Evolutionary conservation across 1,139 yeast species (phyloP), one percentile per base, ranked within the genome.

Genomic region (Pneumocystis murina): DNA sequence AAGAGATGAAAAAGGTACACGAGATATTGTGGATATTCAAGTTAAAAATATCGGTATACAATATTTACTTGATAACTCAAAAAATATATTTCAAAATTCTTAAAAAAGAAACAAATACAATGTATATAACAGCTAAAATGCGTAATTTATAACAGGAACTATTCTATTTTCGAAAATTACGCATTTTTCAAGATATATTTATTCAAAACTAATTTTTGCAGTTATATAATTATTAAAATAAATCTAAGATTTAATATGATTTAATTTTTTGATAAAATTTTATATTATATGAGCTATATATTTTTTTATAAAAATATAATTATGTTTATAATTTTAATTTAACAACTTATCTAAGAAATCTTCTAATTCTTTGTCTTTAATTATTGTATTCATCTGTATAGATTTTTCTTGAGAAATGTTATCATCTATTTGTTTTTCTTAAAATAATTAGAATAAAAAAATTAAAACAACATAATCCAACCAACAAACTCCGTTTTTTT

Each of bases 1-100:
- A 0, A 79, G 97, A 66, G 96, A 90, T 69, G 78, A 79, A 66
- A 80, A 84, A 35, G 95, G 96, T 3, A 90, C 87, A 68, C 82
- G 86, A 66, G 98, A 94, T 73, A 84, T 92, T 75, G 72, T 79
- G 63, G 98, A 92, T 72, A 90, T 90, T 89, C 87, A 86, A 33
- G 81, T 83, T 66, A 81, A 95, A 72, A 90, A 89, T 69, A 86
- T 83, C 62, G 83, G 86, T 48, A 86, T 95, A 3, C 96, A 89
- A 72, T 80, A 86, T 69, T 75, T 92, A 70, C 80, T 91, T 67
- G 82, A 79, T 64, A 79, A 86, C 68, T 80, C 77, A 68, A 75
- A 75, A 8, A 8, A 58, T 40, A 17, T 39, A 73, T 70, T 58
- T 58, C n/a, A 7, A 12, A 20, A 24, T 24, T 48, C 55, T 48